phyloP scores from a whole-genome alignment of 805 yeast species.

The Saccharomycopsis fermentans region DNA sequence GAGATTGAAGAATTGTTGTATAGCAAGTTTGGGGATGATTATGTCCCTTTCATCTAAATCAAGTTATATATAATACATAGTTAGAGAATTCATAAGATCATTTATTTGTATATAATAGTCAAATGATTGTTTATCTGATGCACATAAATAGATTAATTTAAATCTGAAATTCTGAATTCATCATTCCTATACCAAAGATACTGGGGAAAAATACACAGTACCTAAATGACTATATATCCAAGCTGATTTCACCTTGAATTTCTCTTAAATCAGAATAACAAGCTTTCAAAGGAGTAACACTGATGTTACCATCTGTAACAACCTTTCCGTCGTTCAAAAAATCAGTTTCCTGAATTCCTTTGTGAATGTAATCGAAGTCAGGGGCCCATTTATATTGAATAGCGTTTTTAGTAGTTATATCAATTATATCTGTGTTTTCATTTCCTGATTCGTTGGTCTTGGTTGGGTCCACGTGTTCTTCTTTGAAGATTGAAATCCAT shows the following conservation, averaged over 20 bases:
- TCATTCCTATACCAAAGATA: too few relatives aligned
- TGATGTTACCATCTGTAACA: conserved; percentile 51
- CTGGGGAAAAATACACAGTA: background rate
- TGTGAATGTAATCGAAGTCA: conserved; percentile 58
- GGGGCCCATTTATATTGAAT: conserved; percentile 75
- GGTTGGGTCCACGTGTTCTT: conserved; percentile 16
- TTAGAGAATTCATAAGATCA: background rate
- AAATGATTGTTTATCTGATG: background rate
- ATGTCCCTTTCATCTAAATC: conserved; percentile 5
- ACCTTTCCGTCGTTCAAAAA: conserved; percentile 61
- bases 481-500: conserved; percentile 52
- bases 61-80: too few relatives aligned
- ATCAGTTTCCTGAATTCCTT: conserved; percentile 34
- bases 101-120: background rate
- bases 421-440: conserved; percentile 36
- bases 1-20: conserved; percentile 6
- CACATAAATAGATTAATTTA: too few relatives aligned
- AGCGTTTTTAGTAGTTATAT: conserved; percentile 32
- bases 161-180: too few relatives aligned
- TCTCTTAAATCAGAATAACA: conserved; percentile 46
- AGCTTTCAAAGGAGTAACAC: conserved; percentile 67
- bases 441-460: conserved; percentile 10
- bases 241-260: conserved; percentile 46
- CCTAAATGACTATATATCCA: conserved; percentile 31
- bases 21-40: conserved; percentile 8